Evolutionary conservation across 305 asterid genomes (phyloP).

Genomic region (Euphrasia arctica): DNA sequence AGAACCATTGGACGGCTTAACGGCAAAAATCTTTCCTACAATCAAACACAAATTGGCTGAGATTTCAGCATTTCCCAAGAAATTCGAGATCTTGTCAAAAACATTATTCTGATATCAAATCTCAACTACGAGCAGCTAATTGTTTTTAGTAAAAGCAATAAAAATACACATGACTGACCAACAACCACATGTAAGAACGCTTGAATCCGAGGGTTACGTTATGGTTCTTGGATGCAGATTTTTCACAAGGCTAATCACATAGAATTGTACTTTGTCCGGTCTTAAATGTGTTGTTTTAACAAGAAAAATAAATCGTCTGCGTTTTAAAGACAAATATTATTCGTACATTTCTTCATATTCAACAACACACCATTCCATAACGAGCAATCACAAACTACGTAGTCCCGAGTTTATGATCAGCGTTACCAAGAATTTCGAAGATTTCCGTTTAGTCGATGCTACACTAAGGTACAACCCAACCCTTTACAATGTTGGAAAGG

Average conservation of each 20-base stretch:
- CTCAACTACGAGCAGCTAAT: background rate
- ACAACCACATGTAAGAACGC: constrained; percentile 11
- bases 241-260: constrained; percentile 9
- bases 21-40: constrained; percentile 66
- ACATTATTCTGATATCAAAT: constrained; percentile 7
- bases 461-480: background rate
- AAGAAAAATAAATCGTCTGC: too few relatives aligned
- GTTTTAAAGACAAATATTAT: too few relatives aligned
- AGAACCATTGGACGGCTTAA: constrained; percentile 45
- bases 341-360: too few relatives aligned
- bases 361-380: background rate
- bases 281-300: too few relatives aligned
- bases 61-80: constrained; percentile 9
- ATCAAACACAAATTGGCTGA: constrained; percentile 25
- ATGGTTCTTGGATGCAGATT: constrained; percentile 9
- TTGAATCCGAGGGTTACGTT: background rate
- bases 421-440: constrained; percentile 12
- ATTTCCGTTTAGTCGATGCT: too few relatives aligned
- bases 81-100: constrained; percentile 9
- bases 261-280: background rate
- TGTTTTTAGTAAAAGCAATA: background rate
- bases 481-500: too few relatives aligned
- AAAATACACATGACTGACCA: background rate
- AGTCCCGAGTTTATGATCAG: constrained; percentile 2
- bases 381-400: background rate